Evolutionary conservation across 2,329 filamentous ascomycete species (phyloP), one percentile per base, ranked within the genome.

Genomic region (Colletotrichum noveboracense): DNA sequence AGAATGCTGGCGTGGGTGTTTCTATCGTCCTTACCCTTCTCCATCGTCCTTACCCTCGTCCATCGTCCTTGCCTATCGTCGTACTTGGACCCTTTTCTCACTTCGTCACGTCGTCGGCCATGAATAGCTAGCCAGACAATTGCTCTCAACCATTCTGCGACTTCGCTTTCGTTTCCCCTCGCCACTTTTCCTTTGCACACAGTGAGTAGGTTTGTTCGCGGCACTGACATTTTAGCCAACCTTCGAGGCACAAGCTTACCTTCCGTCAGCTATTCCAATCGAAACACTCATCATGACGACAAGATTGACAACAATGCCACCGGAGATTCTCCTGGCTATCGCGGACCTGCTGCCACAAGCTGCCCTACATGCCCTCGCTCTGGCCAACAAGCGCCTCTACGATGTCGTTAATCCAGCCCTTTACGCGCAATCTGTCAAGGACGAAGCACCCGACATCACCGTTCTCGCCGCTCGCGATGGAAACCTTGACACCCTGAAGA

Each of bases 321-420:
- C 38, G 38, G 38, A 48, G 9, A n/a, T 48, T 0, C 9, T 48
- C 38, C 38, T 48, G 38, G 38, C 18, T 6, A n/a, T 48, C 38
- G 3, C 38, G 1, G 38, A 48, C 18, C 0, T 21, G 18, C 9
- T 48, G 0, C 6, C 38, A 7, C 38, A 48, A 21, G 38, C 18
- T 48, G 3, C 18, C 9, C 18, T 48, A 5, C 38, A 2, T 48
- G 38, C 38, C 9, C 38, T 48, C 38, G 1, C 38, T 4, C 18
- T 21, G 38, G 3, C 18, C 18, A 21, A 21, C 3, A 48, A 48
- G 38, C 38, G 18, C 3, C 18, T 48, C 9, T 12, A 48, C 38
- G 18, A 6, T 18, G 18, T 48, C 18, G 12, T 48, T 3, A 48
- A 48, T 0, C 3, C 9, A 0, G 6, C 0, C 18, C 38, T 48